phyloP scores from a whole-genome alignment of 768 basidiomycete species.

The Lyophyllum shimeji region DNA sequence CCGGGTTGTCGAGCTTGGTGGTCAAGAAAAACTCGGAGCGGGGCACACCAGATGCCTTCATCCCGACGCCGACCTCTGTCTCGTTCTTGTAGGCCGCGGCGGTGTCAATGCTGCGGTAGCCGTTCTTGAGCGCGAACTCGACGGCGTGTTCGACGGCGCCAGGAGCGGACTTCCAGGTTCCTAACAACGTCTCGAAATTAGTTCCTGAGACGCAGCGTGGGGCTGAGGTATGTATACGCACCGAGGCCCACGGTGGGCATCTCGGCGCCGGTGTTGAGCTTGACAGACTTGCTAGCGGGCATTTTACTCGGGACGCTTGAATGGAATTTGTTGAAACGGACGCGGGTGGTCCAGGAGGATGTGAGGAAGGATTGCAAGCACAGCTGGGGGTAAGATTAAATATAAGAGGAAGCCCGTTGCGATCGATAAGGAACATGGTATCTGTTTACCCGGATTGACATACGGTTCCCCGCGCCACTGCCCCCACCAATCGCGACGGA shows the following conservation, averaged over 20 bases:
- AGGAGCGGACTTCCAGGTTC: constrained; percentile 78
- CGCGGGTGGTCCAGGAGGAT: background rate
- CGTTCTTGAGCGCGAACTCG: constrained; percentile 66
- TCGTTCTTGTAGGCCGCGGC: constrained; percentile 75
- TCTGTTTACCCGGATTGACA: constrained; percentile 14
- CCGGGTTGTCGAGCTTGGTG: constrained; percentile 65
- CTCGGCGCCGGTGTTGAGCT: constrained; percentile 73
- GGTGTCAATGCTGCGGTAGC: constrained; percentile 75
- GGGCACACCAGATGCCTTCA: constrained; percentile 71
- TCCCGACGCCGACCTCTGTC: constrained; percentile 78
- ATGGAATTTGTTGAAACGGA: too few relatives aligned
- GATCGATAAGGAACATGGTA: constrained; percentile 17
- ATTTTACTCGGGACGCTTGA: constrained; percentile 31
- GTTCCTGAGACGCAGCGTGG: background rate
- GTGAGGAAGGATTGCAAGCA: background rate
- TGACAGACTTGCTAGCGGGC: constrained; percentile 50
- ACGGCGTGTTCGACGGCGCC: constrained; percentile 38
- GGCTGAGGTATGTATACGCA: constrained; percentile 18
- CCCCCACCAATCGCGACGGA: background rate
- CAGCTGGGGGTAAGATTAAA: constrained; percentile 1
- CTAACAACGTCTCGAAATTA: constrained; percentile 28
- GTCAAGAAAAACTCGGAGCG: constrained; percentile 80
- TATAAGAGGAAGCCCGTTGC: background rate
- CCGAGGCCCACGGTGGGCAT: constrained; percentile 79
- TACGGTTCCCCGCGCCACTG: background rate